Evolutionary conservation across 495 filamentous ascomycete genomes (phyloP).

Genomic region (Hapsidospora chrysogenum): DNA sequence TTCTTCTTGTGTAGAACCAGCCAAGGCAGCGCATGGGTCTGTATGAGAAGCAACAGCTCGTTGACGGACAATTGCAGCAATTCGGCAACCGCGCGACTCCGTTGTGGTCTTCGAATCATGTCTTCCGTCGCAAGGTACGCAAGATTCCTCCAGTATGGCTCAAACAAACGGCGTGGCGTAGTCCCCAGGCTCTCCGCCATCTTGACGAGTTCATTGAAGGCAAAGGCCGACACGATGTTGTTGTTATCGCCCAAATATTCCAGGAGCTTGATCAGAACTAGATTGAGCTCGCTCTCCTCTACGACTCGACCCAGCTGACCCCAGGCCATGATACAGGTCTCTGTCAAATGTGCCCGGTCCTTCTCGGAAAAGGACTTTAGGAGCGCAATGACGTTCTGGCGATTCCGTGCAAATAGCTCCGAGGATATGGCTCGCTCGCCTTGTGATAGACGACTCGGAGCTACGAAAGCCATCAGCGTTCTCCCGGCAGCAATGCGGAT

Average conservation of each 20-base stretch:
- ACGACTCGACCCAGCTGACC: constrained; percentile 48
- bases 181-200: constrained; percentile 45
- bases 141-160: constrained; percentile 74
- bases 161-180: constrained; percentile 49
- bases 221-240: constrained; percentile 56
- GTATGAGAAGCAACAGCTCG: constrained; percentile 60
- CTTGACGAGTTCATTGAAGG: constrained; percentile 58
- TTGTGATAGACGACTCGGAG: constrained; percentile 31
- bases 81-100: constrained; percentile 64
- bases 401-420: constrained; percentile 39
- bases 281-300: constrained; percentile 60
- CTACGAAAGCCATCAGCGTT: constrained; percentile 48
- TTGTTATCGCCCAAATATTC: constrained; percentile 79
- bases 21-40: constrained; percentile 67
- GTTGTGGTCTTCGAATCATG: constrained; percentile 60
- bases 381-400: constrained; percentile 46
- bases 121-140: constrained; percentile 69
- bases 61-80: constrained; percentile 54
- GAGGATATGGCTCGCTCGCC: constrained; percentile 20
- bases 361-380: constrained; percentile 53
- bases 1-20: constrained; percentile 61
- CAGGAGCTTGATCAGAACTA: constrained; percentile 66
- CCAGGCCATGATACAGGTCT: constrained; percentile 73
- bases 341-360: constrained; percentile 45
- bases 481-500: constrained; percentile 65